Evolutionary conservation across 169 alveolate species (phyloP), one percentile per base, ranked within the genome.

Genomic region (Blepharisma undulans): DNA sequence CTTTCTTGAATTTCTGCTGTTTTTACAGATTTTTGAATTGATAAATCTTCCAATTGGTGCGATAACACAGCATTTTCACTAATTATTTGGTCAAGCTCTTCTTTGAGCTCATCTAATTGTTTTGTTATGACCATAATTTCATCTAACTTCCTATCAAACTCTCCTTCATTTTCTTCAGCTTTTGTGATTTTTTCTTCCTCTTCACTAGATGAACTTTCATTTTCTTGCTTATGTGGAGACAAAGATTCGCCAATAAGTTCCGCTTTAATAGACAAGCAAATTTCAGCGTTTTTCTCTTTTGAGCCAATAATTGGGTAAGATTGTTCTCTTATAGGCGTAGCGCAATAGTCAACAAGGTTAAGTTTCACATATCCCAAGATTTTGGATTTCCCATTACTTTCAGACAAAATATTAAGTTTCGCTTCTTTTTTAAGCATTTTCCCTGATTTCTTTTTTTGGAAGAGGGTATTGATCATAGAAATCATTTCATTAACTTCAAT

Each of bases 361-460:
- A 82, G 77, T 16, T n/a, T 48, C 30, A 82, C 72, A n/a, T 48
- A 5, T 34, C 89, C 89, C 7, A 82, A 2, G 2, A 32, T 30
- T 82, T 82, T 82, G 34, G 61, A 48, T 33, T 22, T 22, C 18
- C 76, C 78, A 79, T 79, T 29, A 25, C 10, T 79, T 32, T 33
- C 72, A 19, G 33, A 25, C 6, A 82, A n/a, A 21, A 82, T 59
- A 12, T 82, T 82, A 29, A 82, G 30, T 8, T 82, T 74, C 7
- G 89, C 89, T 36, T 21, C 36, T 82, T 82, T 82, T 59, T 22
- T 27, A 36, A 82, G 76, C 32, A 82, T 66, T n/a, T 79, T 33
- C 14, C 91, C 91, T 29, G 91, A 66, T 14, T 22, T n/a, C n/a
- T n/a, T 86, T 86, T 86, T 86, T 36, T 71, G 80, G 36, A 66